phyloP scores from a whole-genome alignment of 2,329 filamentous ascomycete genomes.

The Colletotrichum tofieldiae region DNA sequence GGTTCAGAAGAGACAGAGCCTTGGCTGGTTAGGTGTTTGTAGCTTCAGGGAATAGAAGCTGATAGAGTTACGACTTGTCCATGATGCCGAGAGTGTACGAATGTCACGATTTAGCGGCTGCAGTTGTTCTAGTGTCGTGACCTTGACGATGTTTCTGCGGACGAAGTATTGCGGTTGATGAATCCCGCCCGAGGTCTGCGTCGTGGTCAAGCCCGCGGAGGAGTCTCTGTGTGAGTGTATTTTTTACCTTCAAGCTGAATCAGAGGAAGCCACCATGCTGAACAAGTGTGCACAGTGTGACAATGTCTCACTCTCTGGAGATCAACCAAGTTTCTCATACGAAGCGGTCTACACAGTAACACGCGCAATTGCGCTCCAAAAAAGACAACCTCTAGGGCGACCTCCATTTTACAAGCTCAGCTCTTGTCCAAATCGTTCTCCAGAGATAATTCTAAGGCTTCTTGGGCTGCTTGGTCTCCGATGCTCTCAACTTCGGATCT shows the following conservation, averaged over 20 bases:
- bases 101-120: slow-evolving; percentile 22
- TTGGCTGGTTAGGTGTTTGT: slow-evolving; percentile 43
- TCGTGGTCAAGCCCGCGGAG: background rate
- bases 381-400: too few relatives aligned
- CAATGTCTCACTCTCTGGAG: background rate
- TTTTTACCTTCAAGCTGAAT: background rate
- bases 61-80: slow-evolving; percentile 40
- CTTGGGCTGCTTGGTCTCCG: background rate
- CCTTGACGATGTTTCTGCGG: too few relatives aligned
- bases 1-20: slow-evolving; percentile 35
- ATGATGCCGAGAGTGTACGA: slow-evolving; percentile 21
- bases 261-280: background rate
- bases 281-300: background rate
- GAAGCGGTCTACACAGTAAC: background rate
- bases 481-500: background rate
- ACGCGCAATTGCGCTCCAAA: background rate
- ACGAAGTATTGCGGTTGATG: background rate
- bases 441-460: rapidly evolving
- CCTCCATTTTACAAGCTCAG: background rate
- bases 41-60: slow-evolving; percentile 46
- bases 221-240: background rate
- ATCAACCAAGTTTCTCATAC: background rate
- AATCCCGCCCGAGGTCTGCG: too few relatives aligned
- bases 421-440: background rate
- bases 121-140: too few relatives aligned